These are phyloP conservation scores for Gnomoniopsis smithogilvyi DNA, from an alignment of 2,329 filamentous ascomycete species.

Conservation along the genomic window DNA sequence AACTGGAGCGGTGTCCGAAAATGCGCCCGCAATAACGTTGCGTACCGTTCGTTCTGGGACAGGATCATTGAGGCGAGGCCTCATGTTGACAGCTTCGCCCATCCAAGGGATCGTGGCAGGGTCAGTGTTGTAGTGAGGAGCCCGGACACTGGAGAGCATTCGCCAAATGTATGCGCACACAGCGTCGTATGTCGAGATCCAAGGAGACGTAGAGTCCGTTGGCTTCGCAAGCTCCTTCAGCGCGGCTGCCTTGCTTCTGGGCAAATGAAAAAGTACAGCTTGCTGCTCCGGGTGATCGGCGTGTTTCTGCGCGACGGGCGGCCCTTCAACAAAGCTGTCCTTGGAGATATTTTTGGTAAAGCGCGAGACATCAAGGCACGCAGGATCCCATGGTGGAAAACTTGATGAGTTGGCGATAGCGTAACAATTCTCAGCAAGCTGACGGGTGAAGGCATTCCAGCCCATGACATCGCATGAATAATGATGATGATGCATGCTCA, in stretches of 20 bases:
- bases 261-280: conserved; percentile 38
- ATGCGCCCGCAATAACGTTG: conserved; percentile 30
- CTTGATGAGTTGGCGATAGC: conserved; percentile 18
- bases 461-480: conserved; percentile 41
- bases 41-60: conserved; percentile 33
- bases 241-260: conserved; percentile 38
- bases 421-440: conserved; percentile 40
- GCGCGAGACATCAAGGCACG: conserved; percentile 32
- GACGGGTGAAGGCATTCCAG: conserved; percentile 34
- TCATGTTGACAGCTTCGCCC: conserved; percentile 38
- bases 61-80: conserved; percentile 27
- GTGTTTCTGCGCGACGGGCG: conserved; percentile 26
- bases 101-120: conserved; percentile 27
- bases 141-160: conserved; percentile 31
- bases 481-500: conserved; percentile 30
- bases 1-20: conserved; percentile 25
- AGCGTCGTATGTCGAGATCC: conserved; percentile 46
- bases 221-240: conserved; percentile 38
- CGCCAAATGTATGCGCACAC: conserved; percentile 41
- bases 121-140: conserved; percentile 30
- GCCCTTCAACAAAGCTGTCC: conserved; percentile 31
- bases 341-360: conserved; percentile 28
- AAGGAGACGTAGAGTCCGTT: conserved; percentile 34
- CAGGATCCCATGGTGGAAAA: conserved; percentile 33
- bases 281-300: conserved; percentile 23